Base-by-base conservation (phyloP, 2,329 filamentous ascomycete species). In the Zymoseptoria ardabiliae region DNA sequence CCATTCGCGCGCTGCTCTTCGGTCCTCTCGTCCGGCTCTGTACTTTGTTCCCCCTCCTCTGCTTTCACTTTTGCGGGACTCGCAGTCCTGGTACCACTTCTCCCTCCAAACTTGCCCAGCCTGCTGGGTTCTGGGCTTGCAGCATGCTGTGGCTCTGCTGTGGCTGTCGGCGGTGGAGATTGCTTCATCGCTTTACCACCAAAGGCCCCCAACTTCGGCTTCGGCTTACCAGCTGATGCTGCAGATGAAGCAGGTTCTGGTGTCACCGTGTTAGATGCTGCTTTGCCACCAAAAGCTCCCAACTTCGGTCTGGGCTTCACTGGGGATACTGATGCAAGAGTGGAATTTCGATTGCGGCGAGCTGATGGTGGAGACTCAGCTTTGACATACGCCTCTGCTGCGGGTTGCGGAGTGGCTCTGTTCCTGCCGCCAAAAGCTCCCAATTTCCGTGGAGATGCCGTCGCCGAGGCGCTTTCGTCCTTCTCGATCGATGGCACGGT, bases 1-100 rank as follows among this genome's bases (percentile, higher is more conserved):
- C 78, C 74, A 61, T 83, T 75, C 2, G 82, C 82, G 57, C 77
- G 78, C 58, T 85, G 20, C 22, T 53, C 78, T 61, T 81, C 74
- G 9, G 78, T 78, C 2, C 79, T 78, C 59, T 78, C 74, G 59
- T 58, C 56, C 25, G 54, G 41, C 66, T 62, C 21, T 41, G 57
- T 13, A 28, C 25, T 28, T 28, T 28, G 25, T 35, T 58, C 51
- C 8, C 53, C 53, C 4, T 55, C 51, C 54, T 58, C 53, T 19
- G 21, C 20, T 30, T 50, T 55, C 19, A 30, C 41, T 51, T 23
- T 23, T 17, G 50, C 22, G 30, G 6, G 54, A 22, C 22, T 50
- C 35, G 20, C 58, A 49, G 3, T 59, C 50, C 54, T 59, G 41
- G n/a, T 54, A 17, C 8, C 51, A n/a, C 54, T 54, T 20, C 50